Conservation (phyloP, 139 green algal genomes). For the Limnomonas spitsbergensis region DNA sequence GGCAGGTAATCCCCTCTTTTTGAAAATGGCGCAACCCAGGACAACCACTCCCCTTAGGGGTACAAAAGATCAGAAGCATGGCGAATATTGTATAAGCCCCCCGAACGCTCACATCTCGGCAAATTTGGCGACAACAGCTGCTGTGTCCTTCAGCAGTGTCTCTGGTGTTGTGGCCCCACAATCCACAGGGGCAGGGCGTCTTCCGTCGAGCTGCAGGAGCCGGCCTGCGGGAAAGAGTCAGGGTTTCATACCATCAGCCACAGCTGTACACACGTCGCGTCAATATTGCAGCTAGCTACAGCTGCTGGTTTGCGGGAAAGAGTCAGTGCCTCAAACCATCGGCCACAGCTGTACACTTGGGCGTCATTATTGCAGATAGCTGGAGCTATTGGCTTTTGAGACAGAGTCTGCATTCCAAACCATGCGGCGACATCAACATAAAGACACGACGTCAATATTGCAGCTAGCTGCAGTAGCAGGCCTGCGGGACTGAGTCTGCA, state of each 20-base stretch:
- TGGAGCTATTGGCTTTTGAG: background rate
- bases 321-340: background rate
- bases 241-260: no score
- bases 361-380: background rate
- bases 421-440: no score
- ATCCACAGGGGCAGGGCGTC: conserved; percentile 63
- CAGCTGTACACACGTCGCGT: background rate
- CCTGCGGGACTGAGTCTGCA: no score
- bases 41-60: no score
- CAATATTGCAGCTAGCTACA: background rate
- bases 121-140: conserved; percentile 43
- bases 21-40: no score
- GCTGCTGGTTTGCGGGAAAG: background rate
- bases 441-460: no score
- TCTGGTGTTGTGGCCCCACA: conserved; percentile 59
- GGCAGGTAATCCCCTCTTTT: no score
- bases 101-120: conserved; percentile 10
- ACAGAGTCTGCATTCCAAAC: background rate
- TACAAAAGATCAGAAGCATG: no score
- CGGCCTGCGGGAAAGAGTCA: conserved; percentile 34
- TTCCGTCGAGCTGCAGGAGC: conserved; percentile 85
- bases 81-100: no score
- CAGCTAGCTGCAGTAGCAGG: no score
- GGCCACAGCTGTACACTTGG: background rate
- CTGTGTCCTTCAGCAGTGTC: conserved; percentile 65